A percentile compares a stretch with the other conserved stretches of the same genome.
These are phyloP conservation scores for Vararia minispora DNA, from an alignment of 768 basidiomycete species.

Conservation along the genomic window DNA sequence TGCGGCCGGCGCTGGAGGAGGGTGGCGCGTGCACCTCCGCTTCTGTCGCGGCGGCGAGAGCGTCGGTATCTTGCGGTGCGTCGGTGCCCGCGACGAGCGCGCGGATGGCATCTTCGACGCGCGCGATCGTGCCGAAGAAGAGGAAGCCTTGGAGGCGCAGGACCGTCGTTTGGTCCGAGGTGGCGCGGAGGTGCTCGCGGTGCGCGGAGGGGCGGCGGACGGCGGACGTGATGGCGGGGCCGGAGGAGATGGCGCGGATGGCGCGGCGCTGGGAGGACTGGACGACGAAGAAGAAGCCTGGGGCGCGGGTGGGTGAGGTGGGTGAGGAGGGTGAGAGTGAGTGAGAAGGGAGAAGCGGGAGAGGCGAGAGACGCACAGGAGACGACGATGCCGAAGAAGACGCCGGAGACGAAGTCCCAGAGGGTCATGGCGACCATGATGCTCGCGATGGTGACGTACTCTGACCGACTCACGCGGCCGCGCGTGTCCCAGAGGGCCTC, in stretches of 20 bases:
- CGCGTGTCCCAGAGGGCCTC: conserved; percentile 96
- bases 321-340: neutral
- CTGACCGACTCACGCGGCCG: conserved; percentile 73
- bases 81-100: conserved; percentile 60
- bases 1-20: too few species aligned
- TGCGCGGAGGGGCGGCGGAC: conserved; percentile 85
- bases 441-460: conserved; percentile 75
- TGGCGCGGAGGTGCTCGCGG: conserved; percentile 82
- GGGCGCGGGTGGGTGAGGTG: neutral
- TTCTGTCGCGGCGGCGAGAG: too few species aligned
- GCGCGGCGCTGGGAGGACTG: conserved; percentile 81
- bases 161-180: conserved; percentile 84
- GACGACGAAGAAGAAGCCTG: conserved; percentile 93
- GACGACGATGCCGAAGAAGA: conserved; percentile 84
- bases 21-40: too few species aligned
- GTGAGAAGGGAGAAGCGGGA: neutral
- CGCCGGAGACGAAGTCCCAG: conserved; percentile 91
- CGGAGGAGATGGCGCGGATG: conserved; percentile 76
- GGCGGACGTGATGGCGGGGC: conserved; percentile 78
- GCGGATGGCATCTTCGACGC: conserved; percentile 82
- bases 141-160: conserved; percentile 84
- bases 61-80: too few species aligned
- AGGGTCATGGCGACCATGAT: conserved; percentile 90
- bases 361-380: conserved; percentile 48
- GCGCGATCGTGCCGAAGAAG: conserved; percentile 88